Evolutionary conservation across 2,329 filamentous ascomycete species (phyloP), one percentile per base, ranked within the genome.

Genomic region (Claviceps digitariae): DNA sequence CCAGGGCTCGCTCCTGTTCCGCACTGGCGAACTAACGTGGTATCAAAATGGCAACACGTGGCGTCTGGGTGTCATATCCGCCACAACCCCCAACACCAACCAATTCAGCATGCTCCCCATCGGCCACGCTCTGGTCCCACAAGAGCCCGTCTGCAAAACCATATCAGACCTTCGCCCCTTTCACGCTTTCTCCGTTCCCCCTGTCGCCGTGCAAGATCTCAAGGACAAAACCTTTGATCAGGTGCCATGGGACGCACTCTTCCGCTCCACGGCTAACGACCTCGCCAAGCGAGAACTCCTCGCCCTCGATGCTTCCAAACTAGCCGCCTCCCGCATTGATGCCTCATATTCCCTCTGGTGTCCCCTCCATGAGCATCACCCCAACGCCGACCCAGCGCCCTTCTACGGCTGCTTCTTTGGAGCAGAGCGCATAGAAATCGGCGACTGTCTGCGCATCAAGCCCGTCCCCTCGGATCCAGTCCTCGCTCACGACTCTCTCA

Each of bases 351-450:
- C 74, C 0, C 64, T 74, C n/a, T 77, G 76, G 64, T 73, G 65
- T 15, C 65, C 61, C 21, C 62, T 66, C 17, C 61, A 57, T 2
- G 63, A 63, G 40, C 66, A 64, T 34, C 54, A 64, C 41, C 54
- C 57, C 44, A 65, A 63, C 21, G 61, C 61, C 12, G 66, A 69
- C 52, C 68, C 63, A 4, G 59, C 63, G 2, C 59, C 64, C 10
- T 76, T 72, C 57, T 72, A 71, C 49, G 75, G 75, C 27, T 68
- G 74, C 41, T 78, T 77, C 61, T 67, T 78, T 12, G 75, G 75
- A 36, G 73, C 74, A 7, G 75, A 78, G 58, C 72, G 74, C 46
- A 65, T 78, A 45, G 68, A 72, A 55, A 60, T 74, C 6, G 70
- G 69, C 34, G 75, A 78, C 52, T 68, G 74, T 2, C 67, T 82